These are phyloP conservation scores for Phytophthora litchii DNA, from an alignment of 352 stramenopile genomes.

Conservation along the genomic window DNA sequence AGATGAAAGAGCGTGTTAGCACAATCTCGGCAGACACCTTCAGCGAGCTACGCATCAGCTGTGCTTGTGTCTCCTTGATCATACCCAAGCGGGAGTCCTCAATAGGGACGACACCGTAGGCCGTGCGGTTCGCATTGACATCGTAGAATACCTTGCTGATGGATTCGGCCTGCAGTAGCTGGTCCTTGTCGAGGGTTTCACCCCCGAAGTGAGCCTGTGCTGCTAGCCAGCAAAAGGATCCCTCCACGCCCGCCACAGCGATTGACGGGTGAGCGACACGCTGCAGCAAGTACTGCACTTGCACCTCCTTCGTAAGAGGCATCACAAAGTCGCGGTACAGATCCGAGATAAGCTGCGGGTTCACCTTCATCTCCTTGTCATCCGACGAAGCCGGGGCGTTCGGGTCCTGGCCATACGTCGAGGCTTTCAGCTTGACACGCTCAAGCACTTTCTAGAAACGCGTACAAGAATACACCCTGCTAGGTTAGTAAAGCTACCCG, in stretches of 20 bases:
- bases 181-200: slow-evolving; percentile 45
- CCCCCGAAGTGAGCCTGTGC: slow-evolving; percentile 71
- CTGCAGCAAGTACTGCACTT: slow-evolving; percentile 93
- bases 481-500: not conserved
- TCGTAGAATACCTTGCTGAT: slow-evolving; percentile 83
- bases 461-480: slow-evolving; percentile 1
- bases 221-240: slow-evolving; percentile 81
- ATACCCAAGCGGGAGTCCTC: slow-evolving; percentile 86
- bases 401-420: slow-evolving; percentile 93
- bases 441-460: slow-evolving; percentile 80
- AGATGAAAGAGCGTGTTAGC: slow-evolving; percentile 70
- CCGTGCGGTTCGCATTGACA: slow-evolving; percentile 79
- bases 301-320: slow-evolving; percentile 98
- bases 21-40: slow-evolving; percentile 83
- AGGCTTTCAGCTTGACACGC: slow-evolving; percentile 96
- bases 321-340: slow-evolving; percentile 99
- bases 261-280: slow-evolving; percentile 80
- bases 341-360: slow-evolving; percentile 95
- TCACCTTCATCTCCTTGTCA: slow-evolving; percentile 90
- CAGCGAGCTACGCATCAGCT: slow-evolving; percentile 70
- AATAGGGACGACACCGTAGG: slow-evolving; percentile 87
- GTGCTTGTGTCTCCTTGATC: slow-evolving; percentile 87
- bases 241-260: slow-evolving; percentile 66
- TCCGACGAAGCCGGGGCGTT: slow-evolving; percentile 46
- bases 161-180: slow-evolving; percentile 62